Evolutionary conservation across 2,329 filamentous ascomycete genomes (phyloP).

Genomic region (Phaeoacremonium minimum): DNA sequence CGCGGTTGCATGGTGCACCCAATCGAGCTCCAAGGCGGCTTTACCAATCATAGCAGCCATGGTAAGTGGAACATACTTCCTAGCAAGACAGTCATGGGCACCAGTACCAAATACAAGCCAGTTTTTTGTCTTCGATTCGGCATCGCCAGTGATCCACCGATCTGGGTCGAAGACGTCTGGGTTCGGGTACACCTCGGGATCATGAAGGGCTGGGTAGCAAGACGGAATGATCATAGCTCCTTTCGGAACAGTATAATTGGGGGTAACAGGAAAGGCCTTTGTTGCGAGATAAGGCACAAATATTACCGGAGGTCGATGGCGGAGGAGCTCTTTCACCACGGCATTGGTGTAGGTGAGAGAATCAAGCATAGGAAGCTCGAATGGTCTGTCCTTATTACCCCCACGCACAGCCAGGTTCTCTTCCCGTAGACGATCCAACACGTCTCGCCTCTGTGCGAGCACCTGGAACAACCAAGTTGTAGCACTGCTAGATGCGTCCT

Average conservation of each 20-base stretch:
- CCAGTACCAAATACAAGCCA: constrained; percentile 51
- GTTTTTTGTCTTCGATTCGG: constrained; percentile 44
- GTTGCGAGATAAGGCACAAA: constrained; percentile 48
- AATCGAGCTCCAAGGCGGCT: constrained; percentile 43
- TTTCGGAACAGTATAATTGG: constrained; percentile 42
- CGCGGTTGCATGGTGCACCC: constrained; percentile 42
- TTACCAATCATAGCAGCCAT: constrained; percentile 51
- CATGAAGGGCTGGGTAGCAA: constrained; percentile 46
- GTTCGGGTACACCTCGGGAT: constrained; percentile 39
- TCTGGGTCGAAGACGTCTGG: constrained; percentile 45
- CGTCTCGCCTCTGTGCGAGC: constrained; percentile 44
- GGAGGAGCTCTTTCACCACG: constrained; percentile 48
- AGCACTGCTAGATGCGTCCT: constrained; percentile 48
- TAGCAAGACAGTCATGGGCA: constrained; percentile 33
- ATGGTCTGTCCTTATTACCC: constrained; percentile 32
- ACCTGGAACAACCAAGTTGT: constrained; percentile 50
- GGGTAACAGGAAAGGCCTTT: constrained; percentile 40
- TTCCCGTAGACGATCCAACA: constrained; percentile 36
- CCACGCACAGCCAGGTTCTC: constrained; percentile 40
- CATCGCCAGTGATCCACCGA: constrained; percentile 47
- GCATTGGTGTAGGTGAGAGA: constrained; percentile 46
- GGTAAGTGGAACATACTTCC: constrained; percentile 42
- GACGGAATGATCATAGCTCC: constrained; percentile 45
- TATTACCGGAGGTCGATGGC: constrained; percentile 47
- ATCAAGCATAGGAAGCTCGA: constrained; percentile 41